phyloP scores from a whole-genome alignment of 176 grass and related monocot genomes.

The Carex pumila region DNA sequence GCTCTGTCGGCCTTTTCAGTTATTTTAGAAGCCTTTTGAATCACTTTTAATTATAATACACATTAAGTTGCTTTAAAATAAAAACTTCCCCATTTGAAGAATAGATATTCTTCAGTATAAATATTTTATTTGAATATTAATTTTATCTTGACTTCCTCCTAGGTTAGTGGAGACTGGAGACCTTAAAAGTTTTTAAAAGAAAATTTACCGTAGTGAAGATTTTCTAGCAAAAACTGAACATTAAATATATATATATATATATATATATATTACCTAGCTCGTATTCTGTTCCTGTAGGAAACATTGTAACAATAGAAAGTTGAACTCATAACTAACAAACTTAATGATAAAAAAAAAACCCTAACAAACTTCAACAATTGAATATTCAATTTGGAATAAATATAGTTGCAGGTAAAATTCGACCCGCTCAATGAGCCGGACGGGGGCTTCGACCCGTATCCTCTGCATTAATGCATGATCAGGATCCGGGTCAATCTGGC shows the following conservation, averaged over 20 bases:
- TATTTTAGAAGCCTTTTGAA: too few species aligned
- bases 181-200: neutral
- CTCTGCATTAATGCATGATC: too few species aligned
- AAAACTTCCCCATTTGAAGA: neutral
- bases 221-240: too few species aligned
- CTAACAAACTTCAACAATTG: neutral
- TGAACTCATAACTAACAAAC: neutral
- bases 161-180: slow-evolving; percentile 9
- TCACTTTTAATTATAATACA: too few species aligned
- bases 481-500: too few species aligned
- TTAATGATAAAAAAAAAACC: neutral
- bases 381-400: neutral
- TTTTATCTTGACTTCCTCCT: neutral
- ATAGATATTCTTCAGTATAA: neutral
- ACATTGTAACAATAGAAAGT: neutral
- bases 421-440: neutral
- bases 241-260: too few species aligned
- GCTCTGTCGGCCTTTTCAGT: neutral
- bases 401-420: neutral
- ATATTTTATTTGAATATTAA: neutral
- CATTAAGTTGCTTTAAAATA: neutral
- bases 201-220: neutral
- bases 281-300: neutral
- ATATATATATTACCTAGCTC: too few species aligned
- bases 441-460: too few species aligned